Conservation (phyloP, 2,329 filamentous ascomycete genomes). For the Leptoxyphium fumago region DNA sequence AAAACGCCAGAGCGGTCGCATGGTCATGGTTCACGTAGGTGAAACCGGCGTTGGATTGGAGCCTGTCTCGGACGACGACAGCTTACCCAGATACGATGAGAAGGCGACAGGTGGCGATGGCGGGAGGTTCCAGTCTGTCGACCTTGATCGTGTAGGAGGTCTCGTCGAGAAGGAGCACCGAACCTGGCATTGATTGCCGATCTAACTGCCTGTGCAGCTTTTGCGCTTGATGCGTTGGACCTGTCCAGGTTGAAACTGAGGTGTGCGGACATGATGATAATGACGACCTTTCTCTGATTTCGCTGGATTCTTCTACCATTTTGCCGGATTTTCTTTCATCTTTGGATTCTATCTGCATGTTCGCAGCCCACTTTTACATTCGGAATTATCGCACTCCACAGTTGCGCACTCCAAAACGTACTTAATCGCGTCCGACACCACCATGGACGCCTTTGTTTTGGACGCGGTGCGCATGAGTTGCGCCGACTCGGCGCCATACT, state of each 20-base stretch:
- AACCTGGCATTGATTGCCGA: not conserved
- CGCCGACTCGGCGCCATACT: too few relatives aligned
- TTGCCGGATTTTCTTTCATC: not conserved
- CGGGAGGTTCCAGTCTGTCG: constrained; percentile 72
- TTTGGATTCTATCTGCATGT: too few relatives aligned
- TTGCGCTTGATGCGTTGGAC: not conserved
- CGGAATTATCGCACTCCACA: too few relatives aligned
- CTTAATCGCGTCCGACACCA: too few relatives aligned
- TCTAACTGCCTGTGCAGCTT: not conserved
- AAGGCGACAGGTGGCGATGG: constrained; percentile 42
- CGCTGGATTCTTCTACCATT: not conserved
- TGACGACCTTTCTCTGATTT: not conserved
- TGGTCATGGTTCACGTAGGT: constrained; percentile 82
- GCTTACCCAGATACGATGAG: constrained; percentile 81
- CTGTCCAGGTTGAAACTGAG: not conserved
- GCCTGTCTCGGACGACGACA: constrained; percentile 49
- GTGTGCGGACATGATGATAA: not conserved
- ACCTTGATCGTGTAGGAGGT: constrained; percentile 87
- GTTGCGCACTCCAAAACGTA: too few relatives aligned
- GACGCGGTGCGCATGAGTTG: too few relatives aligned
- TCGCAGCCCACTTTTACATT: too few relatives aligned
- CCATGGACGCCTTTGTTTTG: too few relatives aligned
- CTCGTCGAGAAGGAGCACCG: constrained; percentile 67
- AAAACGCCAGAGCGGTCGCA: constrained; percentile 67
- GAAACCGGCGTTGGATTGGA: constrained; percentile 82